Conservation (phyloP, 2,329 filamentous ascomycete species). For the Claviceps sorghi region DNA sequence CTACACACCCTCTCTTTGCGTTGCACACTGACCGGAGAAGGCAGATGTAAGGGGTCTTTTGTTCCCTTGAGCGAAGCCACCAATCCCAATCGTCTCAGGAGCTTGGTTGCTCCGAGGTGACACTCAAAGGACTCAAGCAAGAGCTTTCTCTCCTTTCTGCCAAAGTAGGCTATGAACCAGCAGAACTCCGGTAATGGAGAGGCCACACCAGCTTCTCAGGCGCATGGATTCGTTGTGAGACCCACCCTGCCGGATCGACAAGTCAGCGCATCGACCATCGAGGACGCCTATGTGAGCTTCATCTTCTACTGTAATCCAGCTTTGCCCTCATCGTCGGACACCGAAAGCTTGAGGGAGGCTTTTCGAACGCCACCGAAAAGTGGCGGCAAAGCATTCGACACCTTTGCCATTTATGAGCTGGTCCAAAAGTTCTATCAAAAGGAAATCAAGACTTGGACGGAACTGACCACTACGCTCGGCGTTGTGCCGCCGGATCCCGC, state of each 20-base stretch:
- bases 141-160: background rate
- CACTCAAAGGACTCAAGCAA: no score
- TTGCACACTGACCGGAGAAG: background rate
- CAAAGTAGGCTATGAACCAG: background rate
- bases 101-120: background rate
- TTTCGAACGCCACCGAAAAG: slow-evolving; percentile 74
- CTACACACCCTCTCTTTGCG: background rate
- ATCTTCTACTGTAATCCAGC: slow-evolving; percentile 84
- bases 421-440: slow-evolving; percentile 65
- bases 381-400: slow-evolving; percentile 73
- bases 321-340: slow-evolving; percentile 52
- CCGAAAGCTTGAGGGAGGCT: slow-evolving; percentile 53
- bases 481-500: slow-evolving; percentile 70
- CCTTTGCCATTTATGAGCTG: slow-evolving; percentile 61
- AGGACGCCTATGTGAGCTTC: slow-evolving; percentile 71
- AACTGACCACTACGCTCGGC: slow-evolving; percentile 72
- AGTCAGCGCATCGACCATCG: slow-evolving; percentile 56
- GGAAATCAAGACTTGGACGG: slow-evolving; percentile 86
- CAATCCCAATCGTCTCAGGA: background rate
- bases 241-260: slow-evolving; percentile 46
- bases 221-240: slow-evolving; percentile 7
- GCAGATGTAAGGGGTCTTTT: background rate
- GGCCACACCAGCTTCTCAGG: background rate
- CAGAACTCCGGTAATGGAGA: background rate
- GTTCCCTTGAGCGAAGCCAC: background rate